These are phyloP conservation scores for Hygrophila difformis DNA, from an alignment of 257 asterid species.

Conservation along the genomic window DNA sequence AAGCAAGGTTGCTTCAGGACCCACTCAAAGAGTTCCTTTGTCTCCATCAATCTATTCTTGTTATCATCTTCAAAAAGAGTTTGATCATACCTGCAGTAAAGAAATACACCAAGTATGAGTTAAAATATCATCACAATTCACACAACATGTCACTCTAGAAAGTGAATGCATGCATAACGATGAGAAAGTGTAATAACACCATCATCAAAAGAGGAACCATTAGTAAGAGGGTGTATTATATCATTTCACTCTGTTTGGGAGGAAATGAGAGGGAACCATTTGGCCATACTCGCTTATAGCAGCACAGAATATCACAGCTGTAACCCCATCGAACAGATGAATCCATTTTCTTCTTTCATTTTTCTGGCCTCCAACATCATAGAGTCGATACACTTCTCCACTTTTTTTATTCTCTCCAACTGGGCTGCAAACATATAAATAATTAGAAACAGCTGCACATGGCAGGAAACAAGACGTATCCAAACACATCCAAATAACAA, in stretches of 20 bases:
- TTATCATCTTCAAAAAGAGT: slow-evolving; percentile 91
- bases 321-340: slow-evolving; percentile 95
- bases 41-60: slow-evolving; percentile 90
- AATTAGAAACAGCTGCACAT: slow-evolving; percentile 19
- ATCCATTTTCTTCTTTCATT: slow-evolving; percentile 99
- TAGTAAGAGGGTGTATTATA: too few species aligned
- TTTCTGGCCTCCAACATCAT: slow-evolving; percentile 99
- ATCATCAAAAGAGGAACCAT: too few species aligned
- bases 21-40: slow-evolving; percentile 98
- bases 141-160: too few species aligned
- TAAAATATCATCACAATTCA: slow-evolving; percentile 1
- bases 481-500: too few species aligned
- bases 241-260: too few species aligned
- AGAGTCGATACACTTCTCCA: slow-evolving; percentile 92
- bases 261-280: too few species aligned
- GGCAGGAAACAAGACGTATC: slow-evolving; percentile 10
- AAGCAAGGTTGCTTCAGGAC: slow-evolving; percentile 94
- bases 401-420: slow-evolving; percentile 95
- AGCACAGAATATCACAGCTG: slow-evolving; percentile 98
- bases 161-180: slow-evolving; percentile 9
- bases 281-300: slow-evolving; percentile 87
- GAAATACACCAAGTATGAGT: slow-evolving; percentile 1
- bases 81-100: slow-evolving; percentile 95
- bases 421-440: slow-evolving; percentile 62
- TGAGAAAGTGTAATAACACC: too few species aligned